Evolutionary conservation across 2,329 filamentous ascomycete species (phyloP).

Genomic region (Aspergillus melleus): DNA sequence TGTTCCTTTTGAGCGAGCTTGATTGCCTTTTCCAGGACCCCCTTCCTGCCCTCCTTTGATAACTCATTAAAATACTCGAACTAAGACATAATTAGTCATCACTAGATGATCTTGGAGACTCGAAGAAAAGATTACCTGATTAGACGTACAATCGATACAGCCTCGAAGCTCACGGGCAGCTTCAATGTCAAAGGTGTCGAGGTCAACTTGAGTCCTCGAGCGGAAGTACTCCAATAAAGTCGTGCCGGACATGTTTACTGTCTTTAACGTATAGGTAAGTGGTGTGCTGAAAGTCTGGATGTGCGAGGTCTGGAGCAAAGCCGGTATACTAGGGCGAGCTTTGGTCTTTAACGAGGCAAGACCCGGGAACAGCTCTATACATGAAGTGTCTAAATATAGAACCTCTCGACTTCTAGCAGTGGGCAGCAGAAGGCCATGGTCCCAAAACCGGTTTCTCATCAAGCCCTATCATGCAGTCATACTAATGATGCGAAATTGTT

Average conservation of each 20-base stretch:
- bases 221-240: background rate
- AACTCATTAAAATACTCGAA: constrained; percentile 4
- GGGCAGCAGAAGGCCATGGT: too few species aligned
- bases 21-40: background rate
- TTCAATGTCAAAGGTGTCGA: background rate
- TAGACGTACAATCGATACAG: constrained; percentile 9
- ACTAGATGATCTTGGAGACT: background rate
- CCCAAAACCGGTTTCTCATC: too few species aligned
- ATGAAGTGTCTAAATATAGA: too few species aligned
- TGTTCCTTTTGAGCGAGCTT: background rate
- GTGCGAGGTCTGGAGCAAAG: too few species aligned
- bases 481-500: too few species aligned
- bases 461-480: too few species aligned
- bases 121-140: background rate
- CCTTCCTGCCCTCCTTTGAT: background rate
- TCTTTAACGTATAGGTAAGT: background rate
- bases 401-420: too few species aligned
- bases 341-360: too few species aligned
- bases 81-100: background rate
- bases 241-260: background rate
- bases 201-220: background rate
- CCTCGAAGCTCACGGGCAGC: background rate
- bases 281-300: too few species aligned
- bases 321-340: too few species aligned
- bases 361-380: too few species aligned